Conservation (phyloP, 805 yeast genomes). For the Wickerhamiella vanderwaltii region DNA sequence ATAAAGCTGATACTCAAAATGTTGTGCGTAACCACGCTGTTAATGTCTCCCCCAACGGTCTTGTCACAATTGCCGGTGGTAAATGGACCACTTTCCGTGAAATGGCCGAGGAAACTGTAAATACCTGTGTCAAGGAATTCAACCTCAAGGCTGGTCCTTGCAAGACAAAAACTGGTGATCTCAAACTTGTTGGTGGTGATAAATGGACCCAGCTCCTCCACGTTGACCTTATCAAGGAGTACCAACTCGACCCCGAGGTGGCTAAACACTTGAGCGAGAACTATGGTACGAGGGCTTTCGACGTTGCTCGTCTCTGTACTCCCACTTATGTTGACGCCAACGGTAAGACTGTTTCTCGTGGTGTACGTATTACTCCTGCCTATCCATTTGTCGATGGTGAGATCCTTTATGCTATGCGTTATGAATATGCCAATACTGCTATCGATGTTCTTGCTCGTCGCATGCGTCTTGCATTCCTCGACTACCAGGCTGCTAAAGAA, state of each 20-base stretch:
- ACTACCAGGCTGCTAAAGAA: constrained; percentile 67
- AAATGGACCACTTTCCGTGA: constrained; percentile 98
- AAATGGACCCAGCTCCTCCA: constrained; percentile 61
- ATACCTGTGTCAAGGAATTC: constrained; percentile 47
- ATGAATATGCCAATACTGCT: constrained; percentile 82
- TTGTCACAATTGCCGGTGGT: constrained; percentile 89
- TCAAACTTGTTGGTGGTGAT: constrained; percentile 68
- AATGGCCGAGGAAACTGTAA: constrained; percentile 91
- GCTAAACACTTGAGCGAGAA: constrained; percentile 74
- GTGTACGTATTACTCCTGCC: constrained; percentile 20
- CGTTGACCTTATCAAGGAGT: constrained; percentile 71
- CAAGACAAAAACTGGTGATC: constrained; percentile 34
- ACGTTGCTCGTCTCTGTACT: constrained; percentile 47
- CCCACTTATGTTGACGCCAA: constrained; percentile 25
- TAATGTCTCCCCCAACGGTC: constrained; percentile 56
- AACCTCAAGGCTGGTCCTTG: constrained; percentile 35
- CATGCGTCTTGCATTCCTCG: constrained; percentile 82
- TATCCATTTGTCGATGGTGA: constrained; percentile 85
- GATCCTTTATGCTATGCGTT: constrained; percentile 62
- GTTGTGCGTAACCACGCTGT: constrained; percentile 83
- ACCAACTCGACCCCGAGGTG: constrained; percentile 55
- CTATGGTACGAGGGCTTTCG: constrained; percentile 75
- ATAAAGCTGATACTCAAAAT: constrained; percentile 59
- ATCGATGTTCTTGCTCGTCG: constrained; percentile 86
- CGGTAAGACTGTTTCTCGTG: constrained; percentile 38